phyloP scores from a whole-genome alignment of 2,329 filamentous ascomycete species.

The Botrytis aclada region DNA sequence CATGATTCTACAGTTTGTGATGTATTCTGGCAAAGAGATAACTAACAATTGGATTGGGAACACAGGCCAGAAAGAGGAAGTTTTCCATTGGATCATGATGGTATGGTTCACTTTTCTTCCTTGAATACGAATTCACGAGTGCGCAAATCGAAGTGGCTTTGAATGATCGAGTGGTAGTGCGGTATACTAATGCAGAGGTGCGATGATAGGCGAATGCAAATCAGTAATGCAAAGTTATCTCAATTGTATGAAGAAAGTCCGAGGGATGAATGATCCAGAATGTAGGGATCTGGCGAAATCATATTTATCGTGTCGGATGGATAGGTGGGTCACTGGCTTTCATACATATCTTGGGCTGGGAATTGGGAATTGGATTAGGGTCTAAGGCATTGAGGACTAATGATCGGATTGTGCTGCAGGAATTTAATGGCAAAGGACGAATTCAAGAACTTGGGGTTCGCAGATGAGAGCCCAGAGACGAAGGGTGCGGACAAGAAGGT shows the following conservation, averaged over 20 bases:
- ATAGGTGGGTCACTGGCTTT: conserved; percentile 59
- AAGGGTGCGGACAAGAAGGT: conserved; percentile 22
- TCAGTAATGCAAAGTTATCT: conserved; percentile 82
- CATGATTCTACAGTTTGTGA: not conserved
- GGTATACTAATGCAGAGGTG: conserved; percentile 20
- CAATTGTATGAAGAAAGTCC: conserved; percentile 77
- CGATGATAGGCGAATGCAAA: conserved; percentile 78
- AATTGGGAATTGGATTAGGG: not conserved
- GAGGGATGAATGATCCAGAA: conserved; percentile 80
- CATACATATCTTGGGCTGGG: not conserved
- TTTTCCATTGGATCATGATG: conserved; percentile 95
- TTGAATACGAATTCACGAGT: not conserved
- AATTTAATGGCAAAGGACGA: conserved; percentile 96
- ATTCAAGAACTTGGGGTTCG: conserved; percentile 88
- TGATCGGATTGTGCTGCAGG: conserved; percentile 44
- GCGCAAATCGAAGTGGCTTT: not conserved
- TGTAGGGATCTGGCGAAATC: conserved; percentile 84
- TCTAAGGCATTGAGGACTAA: not conserved
- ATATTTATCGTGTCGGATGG: conserved; percentile 92
- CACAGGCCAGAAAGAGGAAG: conserved; percentile 82
- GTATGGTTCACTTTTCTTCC: conserved; percentile 41
- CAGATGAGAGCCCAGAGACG: conserved; percentile 32
- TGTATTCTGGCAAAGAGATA: conserved; percentile 6
- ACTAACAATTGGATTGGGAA: not conserved
- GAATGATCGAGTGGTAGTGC: not conserved